phyloP scores from a whole-genome alignment of 2,329 filamentous ascomycete species.

The Cryphonectria radicalis region DNA sequence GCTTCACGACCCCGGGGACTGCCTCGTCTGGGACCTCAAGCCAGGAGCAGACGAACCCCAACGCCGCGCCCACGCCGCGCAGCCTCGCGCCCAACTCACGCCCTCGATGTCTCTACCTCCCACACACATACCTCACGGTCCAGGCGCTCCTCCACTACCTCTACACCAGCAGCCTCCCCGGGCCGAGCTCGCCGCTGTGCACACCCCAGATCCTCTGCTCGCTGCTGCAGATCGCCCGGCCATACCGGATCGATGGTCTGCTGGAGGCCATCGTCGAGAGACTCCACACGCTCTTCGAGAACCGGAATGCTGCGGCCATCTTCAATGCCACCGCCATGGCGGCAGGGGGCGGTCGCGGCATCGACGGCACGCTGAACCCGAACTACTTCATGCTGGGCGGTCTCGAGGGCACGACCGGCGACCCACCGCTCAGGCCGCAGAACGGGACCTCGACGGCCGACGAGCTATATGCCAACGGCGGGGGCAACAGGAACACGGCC shows the following conservation, averaged over 20 bases:
- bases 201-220: slow-evolving; percentile 96
- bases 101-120: slow-evolving; percentile 87
- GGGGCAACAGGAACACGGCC: slow-evolving; percentile 40
- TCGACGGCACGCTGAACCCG: slow-evolving; percentile 68
- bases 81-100: slow-evolving; percentile 66
- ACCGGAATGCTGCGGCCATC: slow-evolving; percentile 90
- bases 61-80: slow-evolving; percentile 60
- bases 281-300: slow-evolving; percentile 86
- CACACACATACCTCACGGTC: slow-evolving; percentile 87
- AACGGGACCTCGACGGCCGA: slow-evolving; percentile 37
- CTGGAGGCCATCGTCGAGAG: slow-evolving; percentile 92
- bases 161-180: slow-evolving; percentile 88
- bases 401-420: slow-evolving; percentile 39
- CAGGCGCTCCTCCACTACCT: slow-evolving; percentile 90
- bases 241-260: slow-evolving; percentile 90
- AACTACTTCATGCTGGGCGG: slow-evolving; percentile 62
- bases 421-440: slow-evolving; percentile 36
- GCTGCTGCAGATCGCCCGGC: slow-evolving; percentile 87
- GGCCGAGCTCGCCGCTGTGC: slow-evolving; percentile 75
- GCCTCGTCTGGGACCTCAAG: slow-evolving; percentile 45
- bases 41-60: slow-evolving; percentile 47
- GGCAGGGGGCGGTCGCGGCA: slow-evolving; percentile 86
- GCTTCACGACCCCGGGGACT: slow-evolving; percentile 42
- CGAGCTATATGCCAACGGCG: slow-evolving; percentile 39
- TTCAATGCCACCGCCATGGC: slow-evolving; percentile 99